Base-by-base conservation (phyloP, 331 rosid genomes). In the Malus hybrid region DNA sequence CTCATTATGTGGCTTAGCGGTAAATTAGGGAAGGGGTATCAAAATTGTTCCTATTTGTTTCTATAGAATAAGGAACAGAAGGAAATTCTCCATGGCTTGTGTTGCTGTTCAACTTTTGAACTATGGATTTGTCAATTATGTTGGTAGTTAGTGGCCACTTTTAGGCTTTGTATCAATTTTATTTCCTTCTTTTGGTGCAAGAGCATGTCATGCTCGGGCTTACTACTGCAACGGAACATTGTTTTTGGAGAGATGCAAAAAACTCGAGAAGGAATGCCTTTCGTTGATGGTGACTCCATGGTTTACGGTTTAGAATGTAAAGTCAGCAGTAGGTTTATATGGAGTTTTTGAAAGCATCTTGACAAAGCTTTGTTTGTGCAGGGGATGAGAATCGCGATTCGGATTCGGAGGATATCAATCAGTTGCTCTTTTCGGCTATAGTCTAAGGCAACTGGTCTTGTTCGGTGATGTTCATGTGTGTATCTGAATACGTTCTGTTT, bases 341-440 rank as follows among this genome's bases (percentile, higher is more conserved):
- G 15, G 36, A 58, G 36, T 60, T 30, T 6, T 63, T 7, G 68
- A 30, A 24, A 4, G 9, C 5, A 8, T 36, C 19, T 39, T 72
- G 68, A 71, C 12, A 6, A 68, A 46, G 71, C 11, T 32, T 70
- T 34, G 26, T 22, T 68, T 52, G 72, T 75, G 74, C 84, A 86
- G 89, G 82, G 73, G 87, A 72, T 78, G 87, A 74, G 60, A 33
- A 28, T 6, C 67, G 63, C 5, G 87, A 55, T 16, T 66, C 80
- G 4, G 86, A 81, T 13, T 69, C 68, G 1, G 71, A 60, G 26
- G 86, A 83, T 32, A 79, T 86, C 12, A 83, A 86, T 69, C 73
- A 81, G 16, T 81, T 83, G 69, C 86, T 86, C 48, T 86, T 86
- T 73, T 83, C 86, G 4, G 80, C 89, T 5, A 77, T 86, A 32